Conservation (phyloP, 345 rosid species). For the Ceriops tagal region DNA sequence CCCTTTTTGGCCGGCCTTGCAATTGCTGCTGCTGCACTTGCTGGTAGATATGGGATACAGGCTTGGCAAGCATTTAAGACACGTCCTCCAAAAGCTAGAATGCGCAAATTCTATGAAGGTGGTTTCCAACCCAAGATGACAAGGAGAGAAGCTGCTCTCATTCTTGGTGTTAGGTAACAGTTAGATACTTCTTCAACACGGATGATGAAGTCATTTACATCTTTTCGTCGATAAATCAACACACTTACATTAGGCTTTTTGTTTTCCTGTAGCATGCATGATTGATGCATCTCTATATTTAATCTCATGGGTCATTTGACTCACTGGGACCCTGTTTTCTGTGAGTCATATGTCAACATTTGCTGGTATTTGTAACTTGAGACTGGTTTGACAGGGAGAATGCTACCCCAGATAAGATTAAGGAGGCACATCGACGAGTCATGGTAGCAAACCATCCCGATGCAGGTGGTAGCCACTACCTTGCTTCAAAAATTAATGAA, state of each 20-base stretch:
- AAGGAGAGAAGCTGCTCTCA: slow-evolving; percentile 73
- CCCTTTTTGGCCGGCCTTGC: slow-evolving; percentile 81
- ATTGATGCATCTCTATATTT: no score
- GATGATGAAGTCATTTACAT: no score
- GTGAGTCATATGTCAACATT: no score
- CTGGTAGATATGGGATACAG: slow-evolving; percentile 79
- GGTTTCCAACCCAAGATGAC: slow-evolving; percentile 85
- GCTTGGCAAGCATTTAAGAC: slow-evolving; percentile 84
- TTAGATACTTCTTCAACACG: background rate
- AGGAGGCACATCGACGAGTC: slow-evolving; percentile 84
- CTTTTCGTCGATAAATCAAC: no score
- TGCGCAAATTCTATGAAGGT: slow-evolving; percentile 68
- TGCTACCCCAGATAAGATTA: slow-evolving; percentile 61
- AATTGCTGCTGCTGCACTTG: slow-evolving; percentile 82
- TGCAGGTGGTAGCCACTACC: slow-evolving; percentile 90
- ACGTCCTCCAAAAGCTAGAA: slow-evolving; percentile 48
- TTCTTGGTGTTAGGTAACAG: slow-evolving; percentile 66
- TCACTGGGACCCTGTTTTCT: no score
- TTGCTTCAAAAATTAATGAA: slow-evolving; percentile 90
- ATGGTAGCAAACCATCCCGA: slow-evolving; percentile 96
- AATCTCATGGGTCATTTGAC: no score
- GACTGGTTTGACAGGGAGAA: slow-evolving; percentile 48
- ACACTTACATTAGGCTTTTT: no score
- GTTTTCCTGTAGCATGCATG: no score
- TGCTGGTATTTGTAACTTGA: no score